Base-by-base conservation (phyloP, 1,284 basidiomycete species). In the Heterobasidion parviporum region DNA sequence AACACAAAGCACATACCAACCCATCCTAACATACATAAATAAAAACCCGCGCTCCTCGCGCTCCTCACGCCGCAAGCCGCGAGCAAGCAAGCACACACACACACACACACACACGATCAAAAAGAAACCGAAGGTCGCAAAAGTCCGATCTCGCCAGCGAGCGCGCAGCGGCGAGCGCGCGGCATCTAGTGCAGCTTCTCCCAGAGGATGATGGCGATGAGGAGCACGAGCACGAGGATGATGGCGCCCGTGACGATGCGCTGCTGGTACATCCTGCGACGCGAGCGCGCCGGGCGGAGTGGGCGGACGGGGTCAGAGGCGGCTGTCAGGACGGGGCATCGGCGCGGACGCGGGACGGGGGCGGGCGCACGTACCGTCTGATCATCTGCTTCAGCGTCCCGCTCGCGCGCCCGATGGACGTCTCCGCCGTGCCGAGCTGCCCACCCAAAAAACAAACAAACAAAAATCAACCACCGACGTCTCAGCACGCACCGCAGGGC, bases 261-360 rank as follows among this genome's bases (percentile, higher is more conserved):
- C 62, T 91, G 88, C 66, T 89, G 85, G 68, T 89, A 89, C 89
- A 90, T 89, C 71, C 88, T 91, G 65, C 57, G 56, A 1, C 91
- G 65, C 57, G 56, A 1, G 52, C 54, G 61, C 55, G 36, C 58
- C 18, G 18, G 18, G 18, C 18, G 18, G 18, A 18, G 18, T 18
- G 18, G 18, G 18, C 18, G 26, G 26, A 3, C 26, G 26, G 26
- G 74, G 63, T 74, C 72, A 61, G 57, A 55, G 58, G 66, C 55
- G 63, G 59, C 61, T 62, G 44, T 57, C 52, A 57, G 56, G 38
- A 33, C 12, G 18, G 26, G 26, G 34, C 38, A 36, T 45, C 33
- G 54, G 45, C 16, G 12, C 16, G 35, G 35, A 33, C 6, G 45
- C n/a, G 34, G 32, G 48, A 15, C 44, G 18, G 18, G 5, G 52